phyloP scores from a whole-genome alignment of 352 stramenopile genomes.

The Globisporangium viniferum region DNA sequence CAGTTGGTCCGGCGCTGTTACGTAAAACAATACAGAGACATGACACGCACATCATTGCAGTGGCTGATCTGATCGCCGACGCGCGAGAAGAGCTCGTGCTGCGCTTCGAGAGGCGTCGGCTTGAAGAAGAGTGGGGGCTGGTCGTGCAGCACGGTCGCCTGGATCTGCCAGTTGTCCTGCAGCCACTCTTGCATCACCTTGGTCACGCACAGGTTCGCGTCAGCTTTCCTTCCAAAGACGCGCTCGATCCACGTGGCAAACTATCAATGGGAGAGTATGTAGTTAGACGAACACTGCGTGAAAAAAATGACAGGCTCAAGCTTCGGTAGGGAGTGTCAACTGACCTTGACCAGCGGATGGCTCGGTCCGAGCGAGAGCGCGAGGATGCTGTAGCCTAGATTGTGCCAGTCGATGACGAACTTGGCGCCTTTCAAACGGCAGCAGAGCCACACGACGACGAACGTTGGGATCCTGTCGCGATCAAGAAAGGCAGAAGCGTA shows the following conservation, averaged over 20 bases:
- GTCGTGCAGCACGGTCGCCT: constrained; percentile 92
- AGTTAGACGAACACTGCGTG: background rate
- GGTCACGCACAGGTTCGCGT: constrained; percentile 97
- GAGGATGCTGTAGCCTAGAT: constrained; percentile 98
- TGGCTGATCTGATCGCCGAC: constrained; percentile 67
- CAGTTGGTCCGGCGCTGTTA: background rate
- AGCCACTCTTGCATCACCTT: constrained; percentile 95
- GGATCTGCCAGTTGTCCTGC: constrained; percentile 85
- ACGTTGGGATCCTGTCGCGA: constrained; percentile 87
- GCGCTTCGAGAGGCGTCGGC: constrained; percentile 68
- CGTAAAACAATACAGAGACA: background rate
- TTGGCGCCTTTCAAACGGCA: constrained; percentile 73
- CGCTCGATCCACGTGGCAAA: constrained; percentile 82
- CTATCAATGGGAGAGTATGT: constrained; percentile 18
- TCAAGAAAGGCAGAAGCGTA: background rate
- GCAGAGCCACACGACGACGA: constrained; percentile 89
- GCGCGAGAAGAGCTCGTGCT: constrained; percentile 90
- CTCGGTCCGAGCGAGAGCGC: constrained; percentile 54
- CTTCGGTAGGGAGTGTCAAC: background rate
- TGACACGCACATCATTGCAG: constrained; percentile 62
- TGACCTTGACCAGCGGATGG: constrained; percentile 74
- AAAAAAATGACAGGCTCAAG: background rate
- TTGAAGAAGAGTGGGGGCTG: constrained; percentile 94
- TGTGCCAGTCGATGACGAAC: constrained; percentile 99
- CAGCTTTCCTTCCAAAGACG: constrained; percentile 88